Conservation (phyloP, 2,329 filamentous ascomycete genomes). For the Akanthomyces muscarius region DNA sequence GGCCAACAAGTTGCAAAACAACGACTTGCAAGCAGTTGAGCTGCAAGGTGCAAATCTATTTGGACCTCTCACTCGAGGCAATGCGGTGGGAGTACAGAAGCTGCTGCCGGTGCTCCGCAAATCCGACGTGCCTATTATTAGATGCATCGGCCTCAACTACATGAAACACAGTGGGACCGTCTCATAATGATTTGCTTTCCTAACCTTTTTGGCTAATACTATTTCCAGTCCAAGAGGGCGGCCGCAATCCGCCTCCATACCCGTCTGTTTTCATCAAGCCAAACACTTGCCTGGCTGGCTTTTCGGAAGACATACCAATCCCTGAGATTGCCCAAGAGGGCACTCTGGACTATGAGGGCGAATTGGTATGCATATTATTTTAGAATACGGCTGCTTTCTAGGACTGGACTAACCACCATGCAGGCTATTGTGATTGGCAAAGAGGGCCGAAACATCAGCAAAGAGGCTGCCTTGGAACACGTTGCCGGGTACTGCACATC, state of each 20-base stretch:
- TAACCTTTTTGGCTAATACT: not conserved
- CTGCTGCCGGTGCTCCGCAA: slow-evolving; percentile 29
- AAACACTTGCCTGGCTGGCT: slow-evolving; percentile 35
- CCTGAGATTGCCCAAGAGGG: slow-evolving; percentile 44
- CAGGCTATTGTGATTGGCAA: slow-evolving; percentile 49
- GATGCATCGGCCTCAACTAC: slow-evolving; percentile 36
- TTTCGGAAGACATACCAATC: slow-evolving; percentile 37
- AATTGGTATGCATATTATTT: slow-evolving; percentile 32
- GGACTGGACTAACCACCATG: not conserved
- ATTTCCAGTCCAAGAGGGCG: slow-evolving; percentile 45
- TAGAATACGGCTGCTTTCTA: not conserved
- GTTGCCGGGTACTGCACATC: slow-evolving; percentile 43
- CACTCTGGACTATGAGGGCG: slow-evolving; percentile 47
- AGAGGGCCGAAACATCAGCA: slow-evolving; percentile 47
- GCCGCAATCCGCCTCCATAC: slow-evolving; percentile 46
- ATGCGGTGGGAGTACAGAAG: slow-evolving; percentile 30
- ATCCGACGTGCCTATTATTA: slow-evolving; percentile 33
- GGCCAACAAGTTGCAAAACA: slow-evolving; percentile 21
- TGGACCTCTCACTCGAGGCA: slow-evolving; percentile 23
- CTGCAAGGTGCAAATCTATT: slow-evolving; percentile 29
- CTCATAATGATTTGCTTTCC: not conserved
- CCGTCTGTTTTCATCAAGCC: slow-evolving; percentile 51
- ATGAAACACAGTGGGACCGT: slow-evolving; percentile 32
- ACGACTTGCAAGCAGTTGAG: slow-evolving; percentile 29
- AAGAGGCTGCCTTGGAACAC: slow-evolving; percentile 41